These are phyloP conservation scores for Pelargonium citronellum DNA, from an alignment of 441 rosid species.

Conservation along the genomic window DNA sequence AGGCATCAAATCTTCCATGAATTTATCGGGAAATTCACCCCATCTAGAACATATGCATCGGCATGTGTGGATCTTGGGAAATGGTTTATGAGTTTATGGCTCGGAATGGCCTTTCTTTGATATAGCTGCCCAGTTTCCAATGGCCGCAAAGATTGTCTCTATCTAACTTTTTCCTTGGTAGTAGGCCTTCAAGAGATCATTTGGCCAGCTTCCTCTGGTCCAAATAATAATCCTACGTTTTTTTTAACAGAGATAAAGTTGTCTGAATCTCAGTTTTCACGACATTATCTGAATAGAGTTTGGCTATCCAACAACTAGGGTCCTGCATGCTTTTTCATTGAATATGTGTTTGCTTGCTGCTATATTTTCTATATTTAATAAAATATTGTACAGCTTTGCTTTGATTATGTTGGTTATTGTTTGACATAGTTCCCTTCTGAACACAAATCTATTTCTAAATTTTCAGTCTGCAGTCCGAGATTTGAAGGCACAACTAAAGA, in stretches of 20 bases:
- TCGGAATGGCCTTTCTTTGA: neutral
- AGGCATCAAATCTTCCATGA: neutral
- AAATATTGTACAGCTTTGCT: neutral
- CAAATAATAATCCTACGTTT: no score
- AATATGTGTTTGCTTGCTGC: no score
- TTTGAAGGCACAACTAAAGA: constrained; percentile 88
- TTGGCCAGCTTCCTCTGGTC: no score
- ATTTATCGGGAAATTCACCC: neutral
- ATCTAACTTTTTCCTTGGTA: no score
- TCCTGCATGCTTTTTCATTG: no score
- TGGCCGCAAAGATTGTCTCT: neutral
- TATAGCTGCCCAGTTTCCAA: neutral
- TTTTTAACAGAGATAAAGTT: no score
- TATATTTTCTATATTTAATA: neutral
- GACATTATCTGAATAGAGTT: no score
- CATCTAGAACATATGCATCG: neutral
- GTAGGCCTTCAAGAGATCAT: no score
- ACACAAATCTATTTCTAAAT: constrained; percentile 21
- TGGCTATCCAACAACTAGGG: no score
- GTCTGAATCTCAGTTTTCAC: no score
- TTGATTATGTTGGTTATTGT: neutral
- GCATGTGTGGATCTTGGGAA: neutral
- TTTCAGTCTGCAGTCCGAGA: constrained; percentile 89
- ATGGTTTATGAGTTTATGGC: neutral
- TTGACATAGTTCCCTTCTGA: constrained; percentile 20